phyloP scores from a whole-genome alignment of 495 filamentous ascomycete genomes.

The Neurospora intermedia region DNA sequence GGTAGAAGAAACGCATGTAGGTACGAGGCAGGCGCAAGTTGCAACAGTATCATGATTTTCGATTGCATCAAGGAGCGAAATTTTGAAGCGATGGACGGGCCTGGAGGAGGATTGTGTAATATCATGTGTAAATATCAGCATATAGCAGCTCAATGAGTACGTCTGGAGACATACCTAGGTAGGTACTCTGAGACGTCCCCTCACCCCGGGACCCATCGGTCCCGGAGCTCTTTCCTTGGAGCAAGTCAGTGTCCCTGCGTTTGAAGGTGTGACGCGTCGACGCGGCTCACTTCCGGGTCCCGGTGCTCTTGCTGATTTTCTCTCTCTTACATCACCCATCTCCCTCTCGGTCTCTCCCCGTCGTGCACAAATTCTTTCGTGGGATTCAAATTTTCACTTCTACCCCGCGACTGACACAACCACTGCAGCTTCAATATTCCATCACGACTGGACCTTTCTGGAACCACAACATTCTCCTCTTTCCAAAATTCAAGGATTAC shows the following conservation, averaged over 20 bases:
- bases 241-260: neutral
- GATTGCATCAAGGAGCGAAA: neutral
- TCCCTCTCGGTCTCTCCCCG: too few relatives aligned
- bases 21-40: neutral
- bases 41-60: neutral
- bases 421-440: neutral
- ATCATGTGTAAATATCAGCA: rapidly evolving
- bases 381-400: neutral
- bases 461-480: neutral
- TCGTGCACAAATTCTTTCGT: neutral
- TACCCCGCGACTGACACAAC: neutral
- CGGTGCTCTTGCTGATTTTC: neutral
- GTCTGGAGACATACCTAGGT: too few relatives aligned
- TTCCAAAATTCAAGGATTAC: neutral
- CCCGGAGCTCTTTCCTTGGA: neutral
- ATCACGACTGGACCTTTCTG: neutral
- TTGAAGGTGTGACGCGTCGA: neutral
- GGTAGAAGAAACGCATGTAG: neutral
- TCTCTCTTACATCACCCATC: neutral
- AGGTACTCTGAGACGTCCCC: neutral
- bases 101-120: neutral
- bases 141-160: neutral
- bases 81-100: neutral
- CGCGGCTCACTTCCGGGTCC: neutral
- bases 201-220: neutral